These are phyloP conservation scores for Sugiyamaella pinicola DNA, from an alignment of 1,139 yeast genomes.

Conservation along the genomic window DNA sequence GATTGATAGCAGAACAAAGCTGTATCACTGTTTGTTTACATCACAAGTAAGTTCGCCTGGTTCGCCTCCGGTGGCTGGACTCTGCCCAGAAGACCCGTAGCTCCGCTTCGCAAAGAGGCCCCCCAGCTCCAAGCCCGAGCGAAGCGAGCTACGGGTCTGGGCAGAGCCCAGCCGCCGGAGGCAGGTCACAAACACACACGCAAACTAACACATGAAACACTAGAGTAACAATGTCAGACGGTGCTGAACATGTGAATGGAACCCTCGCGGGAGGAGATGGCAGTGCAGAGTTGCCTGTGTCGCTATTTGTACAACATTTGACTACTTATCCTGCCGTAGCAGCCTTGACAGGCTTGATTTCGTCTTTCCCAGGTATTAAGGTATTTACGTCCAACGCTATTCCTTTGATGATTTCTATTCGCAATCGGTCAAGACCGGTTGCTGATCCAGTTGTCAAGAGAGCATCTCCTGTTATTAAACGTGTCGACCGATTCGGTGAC, in stretches of 20 bases:
- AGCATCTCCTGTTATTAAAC: constrained; percentile 38
- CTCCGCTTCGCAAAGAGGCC: too few species aligned
- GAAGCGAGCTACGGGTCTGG: too few species aligned
- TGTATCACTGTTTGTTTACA: background rate
- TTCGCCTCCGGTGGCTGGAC: too few species aligned
- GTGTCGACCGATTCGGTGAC: constrained; percentile 45
- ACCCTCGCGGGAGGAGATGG: background rate
- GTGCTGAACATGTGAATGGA: constrained; percentile 13
- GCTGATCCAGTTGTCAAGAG: constrained; percentile 41
- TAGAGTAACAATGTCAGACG: constrained; percentile 7
- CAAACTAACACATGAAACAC: background rate
- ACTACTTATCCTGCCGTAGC: constrained; percentile 60
- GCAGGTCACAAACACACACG: background rate
- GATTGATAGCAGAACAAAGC: background rate
- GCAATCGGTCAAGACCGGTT: constrained; percentile 39
- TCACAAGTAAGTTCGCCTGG: too few species aligned
- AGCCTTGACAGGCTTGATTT: constrained; percentile 59
- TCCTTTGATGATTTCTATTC: constrained; percentile 52
- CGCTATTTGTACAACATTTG: constrained; percentile 46
- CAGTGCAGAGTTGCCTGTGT: constrained; percentile 29
- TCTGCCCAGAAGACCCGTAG: too few species aligned
- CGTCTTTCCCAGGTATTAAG: constrained; percentile 62
- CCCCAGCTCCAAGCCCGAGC: too few species aligned
- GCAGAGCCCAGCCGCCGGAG: too few species aligned
- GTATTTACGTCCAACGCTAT: constrained; percentile 61